Conservation (phyloP, 2,329 filamentous ascomycete species). For the Acephala macrosclerotiorum region DNA sequence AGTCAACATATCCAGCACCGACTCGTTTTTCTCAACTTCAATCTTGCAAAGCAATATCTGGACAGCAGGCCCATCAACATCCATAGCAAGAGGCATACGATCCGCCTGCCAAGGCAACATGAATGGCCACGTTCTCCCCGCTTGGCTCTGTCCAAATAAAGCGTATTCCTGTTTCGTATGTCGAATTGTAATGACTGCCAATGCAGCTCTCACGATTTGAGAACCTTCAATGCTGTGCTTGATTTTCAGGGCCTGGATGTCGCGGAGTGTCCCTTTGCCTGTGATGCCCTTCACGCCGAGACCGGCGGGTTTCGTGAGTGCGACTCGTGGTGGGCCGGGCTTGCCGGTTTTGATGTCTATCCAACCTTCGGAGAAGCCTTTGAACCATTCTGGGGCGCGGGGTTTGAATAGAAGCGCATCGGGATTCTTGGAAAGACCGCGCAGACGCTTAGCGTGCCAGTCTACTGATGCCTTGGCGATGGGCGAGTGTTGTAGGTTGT, state of each 20-base stretch:
- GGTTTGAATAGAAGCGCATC: constrained; percentile 18
- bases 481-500: constrained; percentile 20
- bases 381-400: constrained; percentile 26
- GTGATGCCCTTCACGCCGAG: constrained; percentile 20
- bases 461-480: constrained; percentile 10
- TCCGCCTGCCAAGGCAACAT: constrained; percentile 22
- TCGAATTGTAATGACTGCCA: constrained; percentile 20
- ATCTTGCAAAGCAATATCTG: constrained; percentile 8
- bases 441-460: constrained; percentile 24
- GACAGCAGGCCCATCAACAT: constrained; percentile 24
- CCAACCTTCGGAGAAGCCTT: constrained; percentile 24
- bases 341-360: constrained; percentile 18
- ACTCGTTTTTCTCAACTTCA: constrained; percentile 2
- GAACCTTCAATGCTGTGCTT: constrained; percentile 26
- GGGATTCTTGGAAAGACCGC: constrained; percentile 10
- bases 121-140: constrained; percentile 25
- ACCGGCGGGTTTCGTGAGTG: constrained; percentile 8
- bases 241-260: constrained; percentile 19
- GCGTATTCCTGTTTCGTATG: constrained; percentile 20
- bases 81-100: constrained; percentile 23
- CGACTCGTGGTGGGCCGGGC: constrained; percentile 17
- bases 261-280: neutral
- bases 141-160: constrained; percentile 25
- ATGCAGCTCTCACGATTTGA: constrained; percentile 24
- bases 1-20: constrained; percentile 10